Evolutionary conservation across 2,329 filamentous ascomycete genomes (phyloP).

Genomic region (Rhynchosporium graminicola): DNA sequence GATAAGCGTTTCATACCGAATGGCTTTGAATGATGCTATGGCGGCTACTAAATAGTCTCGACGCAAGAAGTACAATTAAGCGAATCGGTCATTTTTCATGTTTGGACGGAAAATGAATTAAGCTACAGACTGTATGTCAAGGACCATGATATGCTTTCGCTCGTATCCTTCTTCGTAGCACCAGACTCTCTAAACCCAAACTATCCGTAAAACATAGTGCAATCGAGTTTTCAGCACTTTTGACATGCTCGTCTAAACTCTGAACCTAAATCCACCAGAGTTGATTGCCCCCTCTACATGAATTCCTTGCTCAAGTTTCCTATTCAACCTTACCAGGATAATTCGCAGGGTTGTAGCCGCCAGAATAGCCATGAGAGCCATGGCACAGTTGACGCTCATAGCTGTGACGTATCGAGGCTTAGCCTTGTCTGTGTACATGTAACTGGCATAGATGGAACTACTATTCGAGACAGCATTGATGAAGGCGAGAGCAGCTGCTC

Average conservation of each 20-base stretch:
- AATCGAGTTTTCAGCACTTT: too few relatives aligned
- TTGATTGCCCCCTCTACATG: constrained; percentile 54
- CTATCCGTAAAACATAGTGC: too few relatives aligned
- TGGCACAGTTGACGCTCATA: constrained; percentile 68
- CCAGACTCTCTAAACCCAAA: too few relatives aligned
- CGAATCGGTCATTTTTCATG: too few relatives aligned
- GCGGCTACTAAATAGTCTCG: too few relatives aligned
- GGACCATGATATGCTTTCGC: too few relatives aligned
- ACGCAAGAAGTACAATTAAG: too few relatives aligned
- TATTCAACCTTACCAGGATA: constrained; percentile 66
- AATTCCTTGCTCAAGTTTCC: constrained; percentile 65
- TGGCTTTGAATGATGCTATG: too few relatives aligned
- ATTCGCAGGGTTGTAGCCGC: constrained; percentile 63
- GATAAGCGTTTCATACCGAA: too few relatives aligned
- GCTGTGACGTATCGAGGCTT: constrained; percentile 44
- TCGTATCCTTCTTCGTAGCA: too few relatives aligned
- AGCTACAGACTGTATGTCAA: too few relatives aligned
- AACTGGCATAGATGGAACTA: constrained; percentile 68
- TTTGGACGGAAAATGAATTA: too few relatives aligned
- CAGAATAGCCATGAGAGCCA: constrained; percentile 62
- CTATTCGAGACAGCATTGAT: constrained; percentile 75
- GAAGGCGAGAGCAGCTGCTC: constrained; percentile 67
- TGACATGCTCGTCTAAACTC: constrained; percentile 47
- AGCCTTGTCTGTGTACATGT: constrained; percentile 60
- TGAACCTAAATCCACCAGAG: constrained; percentile 64